Conservation (phyloP, 2,329 filamentous ascomycete species). For the Myriangium duriaei region DNA sequence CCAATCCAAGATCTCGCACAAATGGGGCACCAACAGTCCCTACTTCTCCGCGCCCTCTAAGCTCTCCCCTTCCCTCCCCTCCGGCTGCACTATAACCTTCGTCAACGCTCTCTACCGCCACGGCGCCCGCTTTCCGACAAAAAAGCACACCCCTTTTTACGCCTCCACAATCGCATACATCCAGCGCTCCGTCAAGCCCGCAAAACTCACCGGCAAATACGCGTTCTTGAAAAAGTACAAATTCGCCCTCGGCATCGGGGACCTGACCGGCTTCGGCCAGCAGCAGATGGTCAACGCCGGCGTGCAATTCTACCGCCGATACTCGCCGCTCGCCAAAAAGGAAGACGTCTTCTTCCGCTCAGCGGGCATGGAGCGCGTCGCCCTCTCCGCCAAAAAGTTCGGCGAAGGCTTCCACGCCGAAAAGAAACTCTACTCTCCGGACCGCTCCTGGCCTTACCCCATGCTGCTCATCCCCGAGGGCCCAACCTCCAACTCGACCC, state of each 20-base stretch:
- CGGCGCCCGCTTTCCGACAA: constrained; percentile 10
- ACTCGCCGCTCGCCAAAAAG: constrained; percentile 46
- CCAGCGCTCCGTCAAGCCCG: neutral
- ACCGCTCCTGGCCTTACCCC: constrained; percentile 36
- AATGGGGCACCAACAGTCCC: neutral
- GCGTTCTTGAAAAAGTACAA: constrained; percentile 59
- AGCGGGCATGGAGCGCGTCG: constrained; percentile 56
- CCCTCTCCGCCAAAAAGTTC: constrained; percentile 64
- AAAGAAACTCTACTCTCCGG: constrained; percentile 29
- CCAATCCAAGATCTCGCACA: neutral
- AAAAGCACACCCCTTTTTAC: neutral
- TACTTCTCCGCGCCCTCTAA: neutral
- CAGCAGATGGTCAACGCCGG: constrained; percentile 64
- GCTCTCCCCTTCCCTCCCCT: constrained; percentile 1
- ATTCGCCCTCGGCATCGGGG: constrained; percentile 58
- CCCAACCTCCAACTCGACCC: constrained; percentile 60
- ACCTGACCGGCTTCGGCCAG: constrained; percentile 56
- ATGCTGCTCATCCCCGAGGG: constrained; percentile 59
- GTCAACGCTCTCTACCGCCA: constrained; percentile 8
- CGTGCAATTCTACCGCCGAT: constrained; percentile 60
- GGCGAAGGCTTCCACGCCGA: constrained; percentile 59
- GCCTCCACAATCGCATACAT: neutral
- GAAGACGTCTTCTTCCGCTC: constrained; percentile 58
- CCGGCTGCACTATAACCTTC: constrained; percentile 8
- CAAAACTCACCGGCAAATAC: constrained; percentile 50